Percentiles rank a stretch among this genome's conserved stretches.
These are phyloP conservation scores for Alternaria infectoria DNA, from an alignment of 2,329 filamentous ascomycete genomes.

Conservation along the genomic window DNA sequence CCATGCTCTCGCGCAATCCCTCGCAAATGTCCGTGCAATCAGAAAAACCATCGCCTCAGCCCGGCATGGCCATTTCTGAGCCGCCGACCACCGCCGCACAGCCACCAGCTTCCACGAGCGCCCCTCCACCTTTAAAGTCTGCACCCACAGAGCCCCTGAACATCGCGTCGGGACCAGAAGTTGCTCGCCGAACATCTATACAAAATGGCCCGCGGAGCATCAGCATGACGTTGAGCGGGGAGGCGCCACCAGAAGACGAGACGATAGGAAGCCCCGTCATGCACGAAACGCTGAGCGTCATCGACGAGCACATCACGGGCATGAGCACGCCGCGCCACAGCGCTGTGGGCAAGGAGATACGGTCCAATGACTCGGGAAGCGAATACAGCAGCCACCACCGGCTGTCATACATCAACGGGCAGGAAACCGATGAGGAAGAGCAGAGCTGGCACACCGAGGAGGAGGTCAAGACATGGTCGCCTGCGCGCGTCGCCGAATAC, in stretches of 20 bases:
- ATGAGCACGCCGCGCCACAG: slow-evolving; percentile 69
- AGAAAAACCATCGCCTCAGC: slow-evolving; percentile 13
- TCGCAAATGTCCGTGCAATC: slow-evolving; percentile 30
- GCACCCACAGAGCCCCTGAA: slow-evolving; percentile 39
- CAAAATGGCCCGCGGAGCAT: slow-evolving; percentile 39
- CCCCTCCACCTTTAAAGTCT: slow-evolving; percentile 25
- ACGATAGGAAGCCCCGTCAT: slow-evolving; percentile 76
- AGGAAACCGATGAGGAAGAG: slow-evolving; percentile 95
- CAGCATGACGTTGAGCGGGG: slow-evolving; percentile 44
- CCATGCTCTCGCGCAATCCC: slow-evolving; percentile 38
- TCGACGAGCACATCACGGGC: slow-evolving; percentile 95
- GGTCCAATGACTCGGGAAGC: slow-evolving; percentile 78
- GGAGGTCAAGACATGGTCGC: slow-evolving; percentile 81
- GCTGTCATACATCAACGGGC: slow-evolving; percentile 88
- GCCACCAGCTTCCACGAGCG: slow-evolving; percentile 21
- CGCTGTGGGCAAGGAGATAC: slow-evolving; percentile 58
- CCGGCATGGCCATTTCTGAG: slow-evolving; percentile 27
- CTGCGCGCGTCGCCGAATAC: slow-evolving; percentile 85
- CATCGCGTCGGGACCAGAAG: slow-evolving; percentile 18
- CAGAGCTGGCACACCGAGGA: slow-evolving; percentile 70
- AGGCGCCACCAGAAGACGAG: slow-evolving; percentile 48
- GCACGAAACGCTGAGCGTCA: slow-evolving; percentile 93
- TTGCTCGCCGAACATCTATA: slow-evolving; percentile 25
- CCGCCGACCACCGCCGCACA: slow-evolving; percentile 15
- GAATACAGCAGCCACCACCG: slow-evolving; percentile 87